Conservation (phyloP, 2,329 filamentous ascomycete species). For the Ophiostoma australiae region DNA sequence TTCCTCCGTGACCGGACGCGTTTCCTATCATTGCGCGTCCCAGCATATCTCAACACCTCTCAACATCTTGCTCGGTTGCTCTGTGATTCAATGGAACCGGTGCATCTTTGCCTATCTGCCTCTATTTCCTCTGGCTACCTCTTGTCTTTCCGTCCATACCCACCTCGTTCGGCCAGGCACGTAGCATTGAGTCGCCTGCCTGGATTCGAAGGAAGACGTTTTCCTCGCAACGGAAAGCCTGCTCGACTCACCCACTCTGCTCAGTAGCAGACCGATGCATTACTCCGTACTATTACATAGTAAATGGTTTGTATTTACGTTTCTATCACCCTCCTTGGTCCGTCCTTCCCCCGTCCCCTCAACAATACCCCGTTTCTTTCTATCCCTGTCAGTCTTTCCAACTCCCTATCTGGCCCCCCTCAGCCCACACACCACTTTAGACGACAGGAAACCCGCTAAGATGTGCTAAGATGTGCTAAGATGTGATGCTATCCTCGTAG, state of each 20-base stretch:
- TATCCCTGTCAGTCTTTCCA: neutral
- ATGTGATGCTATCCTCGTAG: conserved; percentile 6
- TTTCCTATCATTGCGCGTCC: neutral
- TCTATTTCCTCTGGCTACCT: neutral
- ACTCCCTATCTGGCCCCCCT: conserved; percentile 10
- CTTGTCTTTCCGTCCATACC: neutral
- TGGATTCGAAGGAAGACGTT: neutral
- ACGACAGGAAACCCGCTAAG: conserved; percentile 1
- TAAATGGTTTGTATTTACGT: neutral
- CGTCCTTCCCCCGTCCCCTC: neutral
- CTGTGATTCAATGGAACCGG: neutral
- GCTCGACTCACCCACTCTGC: neutral
- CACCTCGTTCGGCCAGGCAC: neutral
- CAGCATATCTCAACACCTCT: neutral
- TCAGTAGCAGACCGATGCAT: no score
- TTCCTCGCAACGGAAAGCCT: neutral
- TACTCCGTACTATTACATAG: no score
- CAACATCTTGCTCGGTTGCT: neutral
- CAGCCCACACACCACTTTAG: conserved; percentile 13
- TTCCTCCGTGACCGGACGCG: conserved; percentile 12
- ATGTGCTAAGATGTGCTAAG: conserved; percentile 8
- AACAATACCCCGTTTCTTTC: neutral
- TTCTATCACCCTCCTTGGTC: neutral
- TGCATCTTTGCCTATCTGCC: neutral
- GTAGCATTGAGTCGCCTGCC: neutral